Evolutionary conservation across 2,329 filamentous ascomycete species (phyloP).

Genomic region (Pseudocercospora pini-densiflorae): DNA sequence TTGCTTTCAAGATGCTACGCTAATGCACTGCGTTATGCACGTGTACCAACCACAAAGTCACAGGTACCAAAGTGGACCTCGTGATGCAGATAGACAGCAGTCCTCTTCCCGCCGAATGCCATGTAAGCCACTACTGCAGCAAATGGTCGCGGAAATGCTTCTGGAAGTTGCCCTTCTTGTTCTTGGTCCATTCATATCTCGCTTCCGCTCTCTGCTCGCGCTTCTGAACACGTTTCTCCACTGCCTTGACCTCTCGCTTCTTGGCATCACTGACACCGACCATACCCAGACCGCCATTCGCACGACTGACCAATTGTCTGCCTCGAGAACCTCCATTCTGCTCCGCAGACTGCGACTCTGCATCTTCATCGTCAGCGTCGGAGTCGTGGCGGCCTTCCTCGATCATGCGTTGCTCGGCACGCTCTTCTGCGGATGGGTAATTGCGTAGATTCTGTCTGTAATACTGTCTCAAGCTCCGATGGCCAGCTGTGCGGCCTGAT

Average conservation of each 20-base stretch:
- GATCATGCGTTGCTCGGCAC: slow-evolving; percentile 69
- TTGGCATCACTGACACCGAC: slow-evolving; percentile 74
- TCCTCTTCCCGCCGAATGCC: background rate
- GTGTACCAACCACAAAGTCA: slow-evolving; percentile 2
- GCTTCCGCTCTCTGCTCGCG: slow-evolving; percentile 57
- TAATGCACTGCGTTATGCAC: slow-evolving; percentile 9
- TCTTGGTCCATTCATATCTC: slow-evolving; percentile 70
- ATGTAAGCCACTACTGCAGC: slow-evolving; percentile 39
- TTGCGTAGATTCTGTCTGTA: slow-evolving; percentile 90
- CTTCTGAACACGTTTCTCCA: slow-evolving; percentile 72
- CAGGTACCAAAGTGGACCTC: slow-evolving; percentile 1
- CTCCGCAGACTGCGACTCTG: slow-evolving; percentile 27
- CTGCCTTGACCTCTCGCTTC: slow-evolving; percentile 68
- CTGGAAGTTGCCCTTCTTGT: slow-evolving; percentile 77
- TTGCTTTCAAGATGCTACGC: slow-evolving; percentile 6
- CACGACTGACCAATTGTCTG: slow-evolving; percentile 62
- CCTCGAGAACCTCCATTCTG: slow-evolving; percentile 37
- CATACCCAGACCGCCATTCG: slow-evolving; percentile 77
- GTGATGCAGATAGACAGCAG: background rate
- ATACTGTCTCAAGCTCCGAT: slow-evolving; percentile 84
- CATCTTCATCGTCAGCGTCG: slow-evolving; percentile 54
- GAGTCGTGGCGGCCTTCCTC: slow-evolving; percentile 50
- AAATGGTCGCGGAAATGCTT: slow-evolving; percentile 69
- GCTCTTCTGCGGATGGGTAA: slow-evolving; percentile 79
- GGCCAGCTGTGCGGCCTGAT: slow-evolving; percentile 84